These are phyloP conservation scores for Plasmodium adleri DNA, from an alignment of 169 alveolate genomes.

Conservation along the genomic window DNA sequence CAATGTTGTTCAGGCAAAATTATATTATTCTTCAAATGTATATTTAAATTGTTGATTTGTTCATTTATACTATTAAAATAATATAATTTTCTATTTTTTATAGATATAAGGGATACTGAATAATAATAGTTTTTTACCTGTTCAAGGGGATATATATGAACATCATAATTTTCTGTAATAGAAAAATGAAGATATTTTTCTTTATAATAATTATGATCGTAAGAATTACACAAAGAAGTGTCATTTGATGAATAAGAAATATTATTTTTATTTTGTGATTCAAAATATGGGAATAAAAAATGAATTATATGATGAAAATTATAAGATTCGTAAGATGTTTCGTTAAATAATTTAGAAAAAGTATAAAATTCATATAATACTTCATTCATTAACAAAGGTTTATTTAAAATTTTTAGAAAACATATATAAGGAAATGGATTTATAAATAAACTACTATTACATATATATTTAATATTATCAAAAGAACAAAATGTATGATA, in stretches of 20 bases:
- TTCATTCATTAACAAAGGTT: slow-evolving; percentile 57
- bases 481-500: slow-evolving; percentile 63
- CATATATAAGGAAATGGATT: slow-evolving; percentile 53
- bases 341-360: slow-evolving; percentile 1
- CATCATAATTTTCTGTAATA: slow-evolving; percentile 45
- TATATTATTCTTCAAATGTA: slow-evolving; percentile 24
- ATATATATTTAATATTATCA: slow-evolving; percentile 68
- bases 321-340: slow-evolving; percentile 6
- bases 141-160: slow-evolving; percentile 40
- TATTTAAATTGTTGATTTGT: slow-evolving; percentile 47
- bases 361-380: slow-evolving; percentile 47
- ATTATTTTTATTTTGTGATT: not conserved
- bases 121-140: slow-evolving; percentile 27
- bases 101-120: slow-evolving; percentile 53
- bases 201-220: not conserved
- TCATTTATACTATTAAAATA: slow-evolving; percentile 35
- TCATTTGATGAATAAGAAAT: not conserved
- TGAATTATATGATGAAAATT: slow-evolving; percentile 14
- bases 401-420: slow-evolving; percentile 23
- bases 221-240: slow-evolving; percentile 8
- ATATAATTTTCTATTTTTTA: slow-evolving; percentile 38
- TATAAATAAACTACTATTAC: slow-evolving; percentile 57
- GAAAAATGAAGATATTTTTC: slow-evolving; percentile 48
- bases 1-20: slow-evolving; percentile 21
- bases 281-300: slow-evolving; percentile 12